phyloP scores from a whole-genome alignment of 176 grass and related monocot species.

The Canna indica region DNA sequence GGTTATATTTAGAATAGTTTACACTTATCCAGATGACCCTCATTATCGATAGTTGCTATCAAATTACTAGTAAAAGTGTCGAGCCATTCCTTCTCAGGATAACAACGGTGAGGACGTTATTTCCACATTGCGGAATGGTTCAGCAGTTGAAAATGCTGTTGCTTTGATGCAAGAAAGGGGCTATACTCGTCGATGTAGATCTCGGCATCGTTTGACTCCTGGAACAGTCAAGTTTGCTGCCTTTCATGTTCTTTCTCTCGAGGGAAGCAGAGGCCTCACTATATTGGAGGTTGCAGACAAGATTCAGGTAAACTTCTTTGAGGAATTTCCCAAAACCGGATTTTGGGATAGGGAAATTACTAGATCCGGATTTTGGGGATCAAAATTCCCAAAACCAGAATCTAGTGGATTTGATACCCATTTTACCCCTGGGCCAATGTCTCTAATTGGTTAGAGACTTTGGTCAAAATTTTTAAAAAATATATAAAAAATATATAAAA shows the following conservation, averaged over 20 bases:
- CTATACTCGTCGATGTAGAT: constrained; percentile 49
- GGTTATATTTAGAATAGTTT: too few species aligned
- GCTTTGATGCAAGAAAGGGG: constrained; percentile 86
- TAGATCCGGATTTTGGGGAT: too few species aligned
- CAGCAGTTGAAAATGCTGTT: constrained; percentile 67
- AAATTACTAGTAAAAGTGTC: constrained; percentile 1
- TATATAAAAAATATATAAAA: too few species aligned
- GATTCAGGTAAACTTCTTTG: constrained; percentile 71
- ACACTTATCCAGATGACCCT: too few species aligned
- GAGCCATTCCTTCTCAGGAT: constrained; percentile 39
- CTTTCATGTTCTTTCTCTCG: constrained; percentile 94
- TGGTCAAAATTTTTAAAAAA: too few species aligned
- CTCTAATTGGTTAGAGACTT: too few species aligned
- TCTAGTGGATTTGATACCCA: too few species aligned
- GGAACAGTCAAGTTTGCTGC: constrained; percentile 99
- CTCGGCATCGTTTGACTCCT: constrained; percentile 81
- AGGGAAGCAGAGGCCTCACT: constrained; percentile 72
- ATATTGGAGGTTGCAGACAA: constrained; percentile 94
- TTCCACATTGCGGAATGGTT: constrained; percentile 65
- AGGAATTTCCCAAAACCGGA: too few species aligned
- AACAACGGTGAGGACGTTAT: constrained; percentile 48
- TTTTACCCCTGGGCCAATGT: too few species aligned
- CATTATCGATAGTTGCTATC: neutral
- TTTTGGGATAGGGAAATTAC: too few species aligned
- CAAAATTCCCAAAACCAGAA: too few species aligned